A percentile compares a stretch with the other conserved stretches of the same genome.
phyloP scores from a whole-genome alignment of 768 basidiomycete species.

The Sistotremastrum suecicum region DNA sequence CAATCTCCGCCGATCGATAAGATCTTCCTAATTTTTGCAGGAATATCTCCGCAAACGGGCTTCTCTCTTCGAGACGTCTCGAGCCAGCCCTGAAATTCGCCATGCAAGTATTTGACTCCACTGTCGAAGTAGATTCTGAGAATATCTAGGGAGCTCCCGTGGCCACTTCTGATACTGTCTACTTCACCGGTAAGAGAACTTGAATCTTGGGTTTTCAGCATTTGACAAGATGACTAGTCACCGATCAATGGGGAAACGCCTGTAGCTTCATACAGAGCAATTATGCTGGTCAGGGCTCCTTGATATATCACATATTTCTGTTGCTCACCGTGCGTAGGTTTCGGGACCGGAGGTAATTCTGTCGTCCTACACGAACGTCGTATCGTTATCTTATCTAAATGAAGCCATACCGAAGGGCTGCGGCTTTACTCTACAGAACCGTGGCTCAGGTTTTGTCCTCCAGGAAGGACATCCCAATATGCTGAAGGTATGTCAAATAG shows the following conservation, averaged over 20 bases:
- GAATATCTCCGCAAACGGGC: constrained; percentile 75
- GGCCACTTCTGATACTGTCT: constrained; percentile 85
- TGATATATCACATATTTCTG: not conserved
- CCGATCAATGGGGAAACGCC: constrained; percentile 80
- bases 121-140: constrained; percentile 3
- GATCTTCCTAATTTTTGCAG: constrained; percentile 24
- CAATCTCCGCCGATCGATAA: not conserved
- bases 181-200: constrained; percentile 56
- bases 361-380: not conserved
- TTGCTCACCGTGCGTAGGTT: constrained; percentile 32
- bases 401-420: constrained; percentile 83
- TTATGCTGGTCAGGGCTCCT: constrained; percentile 45
- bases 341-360: constrained; percentile 68
- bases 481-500: constrained; percentile 36
- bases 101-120: constrained; percentile 32
- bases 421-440: constrained; percentile 93
- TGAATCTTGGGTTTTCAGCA: not conserved
- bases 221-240: constrained; percentile 27
- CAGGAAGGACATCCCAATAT: constrained; percentile 75
- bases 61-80: constrained; percentile 56
- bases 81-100: constrained; percentile 48
- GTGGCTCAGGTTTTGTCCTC: constrained; percentile 76
- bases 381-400: constrained; percentile 1
- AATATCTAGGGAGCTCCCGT: constrained; percentile 59
- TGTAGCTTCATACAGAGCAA: constrained; percentile 86